Evolutionary conservation across 495 filamentous ascomycete species (phyloP).

Genomic region (Lineolata rhizophorae): DNA sequence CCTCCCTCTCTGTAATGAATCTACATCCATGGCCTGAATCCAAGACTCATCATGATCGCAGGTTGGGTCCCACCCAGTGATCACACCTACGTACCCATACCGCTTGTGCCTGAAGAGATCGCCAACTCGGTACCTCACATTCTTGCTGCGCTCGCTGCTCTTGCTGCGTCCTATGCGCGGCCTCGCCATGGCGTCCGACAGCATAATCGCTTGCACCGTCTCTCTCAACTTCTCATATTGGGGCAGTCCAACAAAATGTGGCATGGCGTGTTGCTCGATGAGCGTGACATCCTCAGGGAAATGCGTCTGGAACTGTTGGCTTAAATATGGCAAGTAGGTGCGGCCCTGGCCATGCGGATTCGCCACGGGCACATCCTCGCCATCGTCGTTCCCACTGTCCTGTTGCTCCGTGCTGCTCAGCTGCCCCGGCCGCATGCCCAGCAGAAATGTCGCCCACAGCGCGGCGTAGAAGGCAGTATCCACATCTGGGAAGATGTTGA

Average conservation of each 20-base stretch:
- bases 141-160: slow-evolving; percentile 5
- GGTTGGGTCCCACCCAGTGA: slow-evolving; percentile 67
- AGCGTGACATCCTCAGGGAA: slow-evolving; percentile 33
- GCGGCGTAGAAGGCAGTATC: slow-evolving; percentile 51
- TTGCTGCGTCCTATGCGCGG: neutral
- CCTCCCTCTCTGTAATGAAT: slow-evolving; percentile 35
- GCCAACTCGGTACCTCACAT: slow-evolving; percentile 53
- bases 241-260: too few species aligned
- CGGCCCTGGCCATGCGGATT: too few species aligned
- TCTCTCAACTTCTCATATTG: too few species aligned
- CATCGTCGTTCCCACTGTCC: too few species aligned
- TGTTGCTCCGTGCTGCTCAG: too few species aligned
- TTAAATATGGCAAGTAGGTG: slow-evolving; percentile 45
- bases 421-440: too few species aligned
- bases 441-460: slow-evolving; percentile 55
- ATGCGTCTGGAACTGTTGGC: slow-evolving; percentile 40
- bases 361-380: too few species aligned
- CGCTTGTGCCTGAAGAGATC: slow-evolving; percentile 67
- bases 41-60: slow-evolving; percentile 33
- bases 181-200: too few species aligned
- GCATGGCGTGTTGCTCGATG: slow-evolving; percentile 29
- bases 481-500: slow-evolving; percentile 22
- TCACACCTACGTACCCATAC: slow-evolving; percentile 58
- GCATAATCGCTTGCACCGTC: too few species aligned
- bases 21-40: slow-evolving; percentile 37